These are phyloP conservation scores for Atkinsonella texensis DNA, from an alignment of 2,329 filamentous ascomycete species.

Conservation along the genomic window DNA sequence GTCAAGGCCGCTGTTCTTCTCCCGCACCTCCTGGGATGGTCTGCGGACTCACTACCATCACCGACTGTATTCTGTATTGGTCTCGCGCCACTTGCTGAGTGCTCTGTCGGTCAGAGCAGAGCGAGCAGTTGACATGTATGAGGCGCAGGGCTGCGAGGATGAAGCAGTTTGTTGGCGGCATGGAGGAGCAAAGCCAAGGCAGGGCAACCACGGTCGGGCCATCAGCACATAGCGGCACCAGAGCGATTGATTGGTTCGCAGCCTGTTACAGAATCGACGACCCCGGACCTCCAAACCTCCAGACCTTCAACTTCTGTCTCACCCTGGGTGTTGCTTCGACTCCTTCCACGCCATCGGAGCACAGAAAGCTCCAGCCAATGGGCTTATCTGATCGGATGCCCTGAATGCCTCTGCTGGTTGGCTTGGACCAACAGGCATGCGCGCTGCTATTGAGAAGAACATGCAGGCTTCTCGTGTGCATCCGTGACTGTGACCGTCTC, in stretches of 20 bases:
- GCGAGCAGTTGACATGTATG: not conserved
- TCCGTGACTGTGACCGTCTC: not conserved
- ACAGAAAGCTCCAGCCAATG: not conserved
- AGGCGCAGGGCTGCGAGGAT: not conserved
- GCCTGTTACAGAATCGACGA: constrained; percentile 3
- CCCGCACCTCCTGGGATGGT: not conserved
- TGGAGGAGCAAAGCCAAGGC: too few species aligned
- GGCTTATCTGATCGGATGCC: not conserved
- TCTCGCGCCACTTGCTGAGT: too few species aligned
- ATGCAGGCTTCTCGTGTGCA: not conserved
- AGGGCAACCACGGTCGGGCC: too few species aligned
- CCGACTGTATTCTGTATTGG: not conserved
- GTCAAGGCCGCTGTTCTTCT: not conserved
- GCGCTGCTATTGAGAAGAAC: not conserved
- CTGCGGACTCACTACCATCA: not conserved
- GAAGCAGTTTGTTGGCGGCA: not conserved
- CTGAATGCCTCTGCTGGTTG: not conserved
- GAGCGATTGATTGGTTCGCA: not conserved
- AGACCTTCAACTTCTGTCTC: not conserved
- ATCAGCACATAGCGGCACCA: too few species aligned
- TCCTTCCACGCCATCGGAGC: not conserved
- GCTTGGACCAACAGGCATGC: not conserved
- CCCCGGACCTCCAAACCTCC: not conserved
- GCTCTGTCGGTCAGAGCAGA: not conserved
- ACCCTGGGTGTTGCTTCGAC: not conserved